Base-by-base conservation (phyloP, 352 stramenopile species). In the Phytophthora multivora region DNA sequence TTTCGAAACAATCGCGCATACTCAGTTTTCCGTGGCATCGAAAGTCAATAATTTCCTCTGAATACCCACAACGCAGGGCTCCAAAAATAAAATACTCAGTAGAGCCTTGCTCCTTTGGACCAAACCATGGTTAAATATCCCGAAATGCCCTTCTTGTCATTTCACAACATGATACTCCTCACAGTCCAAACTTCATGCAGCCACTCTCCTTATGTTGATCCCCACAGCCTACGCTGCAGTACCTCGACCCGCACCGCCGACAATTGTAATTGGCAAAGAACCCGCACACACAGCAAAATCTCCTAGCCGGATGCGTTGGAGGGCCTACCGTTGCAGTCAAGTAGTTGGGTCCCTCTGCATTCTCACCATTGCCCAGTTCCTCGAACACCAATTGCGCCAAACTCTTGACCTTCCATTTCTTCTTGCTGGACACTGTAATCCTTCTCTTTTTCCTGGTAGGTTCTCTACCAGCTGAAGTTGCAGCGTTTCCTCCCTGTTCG, bases 121-220 rank as follows among this genome's bases (percentile, higher is more conserved):
- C n/a, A n/a, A n/a, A n/a, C n/a, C n/a, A n/a, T n/a, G n/a, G n/a
- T n/a, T 30, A 30, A 30, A 30, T 7, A 9, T 30, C 8, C 25
- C 33, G 33, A 39, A 39, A 39, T 39, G 4, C 26, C 7, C 5
- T 31, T 31, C 21, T 23, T 31, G 9, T 31, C 26, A 31, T 31
- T 31, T 31, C 26, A 8, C 46, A 6, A 47, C 19, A 28, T 33
- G 12, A 16, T 30, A 11, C 11, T 16, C 16, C 23, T 75, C 61
- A 91, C 18, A 91, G 54, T 0, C 84, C 83, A 48, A 97, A 97
- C 70, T 97, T 97, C 48, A 97, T 77, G 55, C 90, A 97, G 19
- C 90, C 79, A 47, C 83, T 96, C 61, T 97, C 88, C 62, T 96
- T 94, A 61, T 97, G 89, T 30, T 93, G 83, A 48, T 96, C 86